phyloP scores from a whole-genome alignment of 495 filamentous ascomycete species.

The Hypoxylon subgilvum region DNA sequence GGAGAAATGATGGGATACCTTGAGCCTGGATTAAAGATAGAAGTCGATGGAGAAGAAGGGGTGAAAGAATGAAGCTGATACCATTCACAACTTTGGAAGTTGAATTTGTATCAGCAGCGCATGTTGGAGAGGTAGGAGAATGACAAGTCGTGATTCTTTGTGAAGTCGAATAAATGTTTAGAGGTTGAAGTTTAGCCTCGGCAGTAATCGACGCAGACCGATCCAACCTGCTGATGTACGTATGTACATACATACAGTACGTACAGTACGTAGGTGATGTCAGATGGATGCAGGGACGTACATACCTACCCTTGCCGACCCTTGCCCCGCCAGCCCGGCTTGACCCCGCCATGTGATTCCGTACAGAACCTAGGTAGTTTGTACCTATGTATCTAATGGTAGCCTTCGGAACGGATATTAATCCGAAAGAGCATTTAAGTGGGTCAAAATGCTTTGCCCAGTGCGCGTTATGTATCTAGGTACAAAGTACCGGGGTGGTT shows the following conservation, averaged over 20 bases:
- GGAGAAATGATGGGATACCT: no score
- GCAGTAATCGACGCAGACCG: no score
- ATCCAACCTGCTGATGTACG: background rate
- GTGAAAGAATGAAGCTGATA: conserved; percentile 9
- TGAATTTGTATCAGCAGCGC: conserved; percentile 25
- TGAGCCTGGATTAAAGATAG: no score
- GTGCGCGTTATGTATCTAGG: background rate
- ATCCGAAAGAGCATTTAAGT: conserved; percentile 1
- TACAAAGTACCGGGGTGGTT: background rate
- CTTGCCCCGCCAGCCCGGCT: no score
- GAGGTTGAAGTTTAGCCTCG: conserved; percentile 37
- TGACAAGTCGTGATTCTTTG: no score
- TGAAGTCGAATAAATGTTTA: no score
- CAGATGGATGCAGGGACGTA: background rate
- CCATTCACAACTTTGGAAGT: no score
- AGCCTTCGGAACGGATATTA: background rate
- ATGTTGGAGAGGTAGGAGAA: background rate
- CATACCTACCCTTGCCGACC: no score
- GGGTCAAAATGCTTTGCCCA: background rate
- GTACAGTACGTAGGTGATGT: background rate
- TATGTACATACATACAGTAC: background rate
- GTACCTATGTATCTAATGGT: background rate
- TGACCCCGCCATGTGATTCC: background rate
- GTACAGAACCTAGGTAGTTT: background rate
- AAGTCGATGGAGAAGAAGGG: conserved; percentile 1